These are phyloP conservation scores for Aureobasidium pullulans DNA, from an alignment of 2,329 filamentous ascomycete genomes.

Conservation along the genomic window DNA sequence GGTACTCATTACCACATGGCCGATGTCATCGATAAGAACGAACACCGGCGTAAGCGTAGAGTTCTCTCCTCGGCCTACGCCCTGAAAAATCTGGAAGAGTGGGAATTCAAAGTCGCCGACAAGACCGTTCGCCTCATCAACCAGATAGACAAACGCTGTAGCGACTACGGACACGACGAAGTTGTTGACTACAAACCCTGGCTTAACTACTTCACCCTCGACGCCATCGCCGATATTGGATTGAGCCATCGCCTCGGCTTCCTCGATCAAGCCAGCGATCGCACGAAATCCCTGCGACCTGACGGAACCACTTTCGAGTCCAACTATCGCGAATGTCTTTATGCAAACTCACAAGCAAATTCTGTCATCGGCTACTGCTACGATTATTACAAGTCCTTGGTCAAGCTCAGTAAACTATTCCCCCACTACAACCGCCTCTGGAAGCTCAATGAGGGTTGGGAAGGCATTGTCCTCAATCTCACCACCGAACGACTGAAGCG, in stretches of 20 bases:
- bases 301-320: too few species aligned
- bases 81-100: conserved; percentile 33
- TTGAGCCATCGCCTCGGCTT: conserved; percentile 31
- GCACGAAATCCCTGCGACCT: too few species aligned
- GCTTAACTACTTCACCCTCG: conserved; percentile 30
- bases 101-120: conserved; percentile 36
- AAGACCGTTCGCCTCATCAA: conserved; percentile 27
- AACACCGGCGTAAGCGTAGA: conserved; percentile 34
- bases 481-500: conserved; percentile 38
- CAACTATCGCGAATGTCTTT: conserved; percentile 44
- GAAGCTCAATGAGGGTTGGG: conserved; percentile 34
- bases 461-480: conserved; percentile 43
- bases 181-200: conserved; percentile 11
- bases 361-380: conserved; percentile 45
- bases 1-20: conserved; percentile 30
- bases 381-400: conserved; percentile 43
- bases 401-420: conserved; percentile 41
- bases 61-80: conserved; percentile 33
- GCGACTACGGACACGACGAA: conserved; percentile 13
- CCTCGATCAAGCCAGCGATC: conserved; percentile 30
- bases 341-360: conserved; percentile 45
- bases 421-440: conserved; percentile 37
- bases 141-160: conserved; percentile 30
- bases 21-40: conserved; percentile 33
- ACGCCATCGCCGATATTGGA: conserved; percentile 34